Percentiles rank a stretch among this genome's conserved stretches.
Evolutionary conservation across 2,329 filamentous ascomycete species (phyloP).

Genomic region (Epichloe baconii): DNA sequence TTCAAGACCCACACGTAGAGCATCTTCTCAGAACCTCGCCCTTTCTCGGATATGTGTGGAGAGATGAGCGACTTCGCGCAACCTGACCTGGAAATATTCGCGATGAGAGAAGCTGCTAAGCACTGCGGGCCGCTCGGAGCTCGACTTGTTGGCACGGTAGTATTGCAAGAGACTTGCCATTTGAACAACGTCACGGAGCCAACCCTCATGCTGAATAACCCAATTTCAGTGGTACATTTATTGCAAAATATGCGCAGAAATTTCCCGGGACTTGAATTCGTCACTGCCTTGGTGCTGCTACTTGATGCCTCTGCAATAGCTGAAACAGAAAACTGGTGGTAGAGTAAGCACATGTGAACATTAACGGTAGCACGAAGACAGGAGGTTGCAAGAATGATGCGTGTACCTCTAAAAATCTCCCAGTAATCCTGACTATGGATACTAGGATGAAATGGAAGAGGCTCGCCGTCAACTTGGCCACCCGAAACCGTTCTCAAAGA

Average conservation of each 20-base stretch:
- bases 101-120: conserved; percentile 37
- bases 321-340: conserved; percentile 25
- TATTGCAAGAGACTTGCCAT: conserved; percentile 38
- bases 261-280: conserved; percentile 12
- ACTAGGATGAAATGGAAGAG: conserved; percentile 31
- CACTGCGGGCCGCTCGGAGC: conserved; percentile 34
- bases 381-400: neutral
- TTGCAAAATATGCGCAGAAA: conserved; percentile 31
- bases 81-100: conserved; percentile 41
- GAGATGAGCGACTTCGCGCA: conserved; percentile 43
- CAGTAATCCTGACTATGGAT: conserved; percentile 35
- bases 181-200: conserved; percentile 41
- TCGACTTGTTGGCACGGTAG: conserved; percentile 12
- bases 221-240: conserved; percentile 32
- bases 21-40: conserved; percentile 9
- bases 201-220: conserved; percentile 31
- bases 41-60: conserved; percentile 14
- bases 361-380: neutral
- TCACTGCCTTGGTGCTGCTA: conserved; percentile 16
- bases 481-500: conserved; percentile 28
- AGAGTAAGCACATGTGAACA: conserved; percentile 11
- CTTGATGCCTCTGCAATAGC: conserved; percentile 17
- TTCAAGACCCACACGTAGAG: conserved; percentile 45
- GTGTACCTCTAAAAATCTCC: conserved; percentile 41
- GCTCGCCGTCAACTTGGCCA: conserved; percentile 16